These are phyloP conservation scores for Picochlorum sp. DNA, from an alignment of 139 green algal genomes.

Conservation along the genomic window DNA sequence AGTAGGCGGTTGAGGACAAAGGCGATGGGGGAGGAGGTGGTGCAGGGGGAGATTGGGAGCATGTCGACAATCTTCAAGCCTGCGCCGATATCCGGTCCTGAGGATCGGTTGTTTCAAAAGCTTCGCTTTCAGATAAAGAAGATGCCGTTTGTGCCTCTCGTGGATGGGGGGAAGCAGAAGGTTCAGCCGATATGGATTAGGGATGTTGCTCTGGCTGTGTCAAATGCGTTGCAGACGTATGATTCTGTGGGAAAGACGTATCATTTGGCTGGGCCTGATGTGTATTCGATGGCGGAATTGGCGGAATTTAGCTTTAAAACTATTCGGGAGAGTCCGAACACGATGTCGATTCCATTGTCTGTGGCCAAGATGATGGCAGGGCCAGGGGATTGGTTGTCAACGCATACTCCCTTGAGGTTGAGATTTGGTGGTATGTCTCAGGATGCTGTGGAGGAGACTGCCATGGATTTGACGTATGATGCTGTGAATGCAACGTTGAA, in stretches of 20 bases:
- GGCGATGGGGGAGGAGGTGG: constrained; percentile 50
- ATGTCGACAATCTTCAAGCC: constrained; percentile 66
- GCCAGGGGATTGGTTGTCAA: constrained; percentile 26
- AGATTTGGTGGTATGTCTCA: constrained; percentile 42
- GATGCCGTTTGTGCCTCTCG: constrained; percentile 58
- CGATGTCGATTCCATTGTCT: constrained; percentile 21
- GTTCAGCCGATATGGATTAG: constrained; percentile 56
- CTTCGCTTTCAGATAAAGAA: constrained; percentile 53
- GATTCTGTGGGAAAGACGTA: constrained; percentile 67
- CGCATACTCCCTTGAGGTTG: constrained; percentile 18
- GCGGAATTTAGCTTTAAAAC: constrained; percentile 31
- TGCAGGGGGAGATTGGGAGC: constrained; percentile 41
- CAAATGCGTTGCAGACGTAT: constrained; percentile 42
- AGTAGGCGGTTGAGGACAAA: constrained; percentile 72
- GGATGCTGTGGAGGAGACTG: constrained; percentile 58
- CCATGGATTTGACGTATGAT: constrained; percentile 11
- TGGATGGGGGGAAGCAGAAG: constrained; percentile 54
- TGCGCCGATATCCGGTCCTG: constrained; percentile 71
- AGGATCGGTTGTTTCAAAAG: constrained; percentile 89
- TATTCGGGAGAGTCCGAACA: constrained; percentile 34
- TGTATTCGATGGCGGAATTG: constrained; percentile 50
- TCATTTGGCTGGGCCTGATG: constrained; percentile 78
- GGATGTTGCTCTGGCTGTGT: constrained; percentile 59
- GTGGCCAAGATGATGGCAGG: constrained; percentile 24
- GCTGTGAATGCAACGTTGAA: constrained; percentile 21